Evolutionary conservation across 139 green algal genomes (phyloP), one percentile per base, ranked within the genome.

Genomic region (Chlorella vulgaris): DNA sequence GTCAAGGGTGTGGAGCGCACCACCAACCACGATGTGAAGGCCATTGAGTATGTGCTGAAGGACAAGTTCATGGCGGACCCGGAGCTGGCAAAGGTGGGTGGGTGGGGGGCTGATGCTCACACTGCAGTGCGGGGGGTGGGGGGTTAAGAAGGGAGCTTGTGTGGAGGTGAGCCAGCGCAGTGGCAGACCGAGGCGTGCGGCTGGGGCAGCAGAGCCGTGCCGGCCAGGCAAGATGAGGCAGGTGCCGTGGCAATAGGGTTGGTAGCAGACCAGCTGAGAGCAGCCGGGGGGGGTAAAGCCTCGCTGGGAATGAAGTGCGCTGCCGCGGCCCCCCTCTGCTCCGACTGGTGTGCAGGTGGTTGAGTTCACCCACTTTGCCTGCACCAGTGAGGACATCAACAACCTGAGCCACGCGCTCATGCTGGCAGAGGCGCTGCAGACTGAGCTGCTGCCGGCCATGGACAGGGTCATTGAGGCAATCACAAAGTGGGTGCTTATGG

Each of bases 1-100:
- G 92, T 97, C 6, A 96, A 98, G 88, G 85, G 90, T 15, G 88
- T 98, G 26, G 97, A 99, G 89, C 89, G 89, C 39, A 96, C 90
- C 6, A 99, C 97, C 81, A 99, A 99, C 88, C 97, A 99, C 89
- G 97, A 99, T 85, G 97, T 99, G 24, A 99, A 99, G 88, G 97
- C 97, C 5, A 89, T 99, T 7, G 97, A 99, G 90, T 99, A 99
- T 77, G 92, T 99, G 29, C 85, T 99, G 31, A 99, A 99, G 85
- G 80, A 93, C 28, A 83, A 76, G 22, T 93, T 99, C 63, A 67
- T 26, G n/a, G 35, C 53, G 0, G 74, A 92, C 51, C 58, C 74
- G 3, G 91, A 97, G 89, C 85, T 97, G 55, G 80, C 83, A 13
- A 86, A 88, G 83, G 88, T 86, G 69, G 19, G 74, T 3, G 66